Percentiles rank a stretch among this genome's conserved stretches.
These are phyloP conservation scores for Aspergillus coremiiformis DNA, from an alignment of 495 filamentous ascomycete genomes.

Conservation along the genomic window DNA sequence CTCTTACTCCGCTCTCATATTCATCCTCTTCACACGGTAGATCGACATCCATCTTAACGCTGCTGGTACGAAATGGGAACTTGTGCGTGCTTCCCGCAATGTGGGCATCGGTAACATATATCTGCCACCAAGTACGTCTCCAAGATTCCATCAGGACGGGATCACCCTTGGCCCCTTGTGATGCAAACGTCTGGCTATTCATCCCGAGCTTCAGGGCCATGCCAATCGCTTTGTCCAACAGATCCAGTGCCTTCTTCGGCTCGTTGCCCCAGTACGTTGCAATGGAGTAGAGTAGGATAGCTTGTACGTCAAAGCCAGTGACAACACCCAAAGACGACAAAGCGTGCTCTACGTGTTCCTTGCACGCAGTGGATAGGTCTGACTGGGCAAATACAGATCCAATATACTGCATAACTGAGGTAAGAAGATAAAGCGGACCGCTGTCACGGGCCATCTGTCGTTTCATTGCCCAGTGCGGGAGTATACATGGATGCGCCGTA, in stretches of 20 bases:
- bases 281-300: slow-evolving; percentile 17
- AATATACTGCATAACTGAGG: slow-evolving; percentile 11
- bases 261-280: slow-evolving; percentile 21
- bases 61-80: slow-evolving; percentile 15
- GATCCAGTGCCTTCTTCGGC: slow-evolving; percentile 3
- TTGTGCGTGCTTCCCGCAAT: slow-evolving; percentile 20
- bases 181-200: slow-evolving; percentile 15
- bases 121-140: slow-evolving; percentile 27
- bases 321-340: not conserved
- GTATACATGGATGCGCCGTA: slow-evolving; percentile 16
- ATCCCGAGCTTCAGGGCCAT: slow-evolving; percentile 17
- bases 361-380: not conserved
- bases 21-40: slow-evolving; percentile 16
- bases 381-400: slow-evolving; percentile 13
- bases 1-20: slow-evolving; percentile 12
- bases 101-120: slow-evolving; percentile 23
- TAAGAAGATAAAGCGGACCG: slow-evolving; percentile 3
- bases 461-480: slow-evolving; percentile 11
- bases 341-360: not conserved
- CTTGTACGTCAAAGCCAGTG: slow-evolving; percentile 19
- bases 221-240: slow-evolving; percentile 15
- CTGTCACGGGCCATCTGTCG: not conserved
- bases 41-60: slow-evolving; percentile 9
- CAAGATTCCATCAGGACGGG: slow-evolving; percentile 21
- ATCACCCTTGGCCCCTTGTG: slow-evolving; percentile 1